phyloP scores from a whole-genome alignment of 257 asterid genomes.

The Perilla frutescens region DNA sequence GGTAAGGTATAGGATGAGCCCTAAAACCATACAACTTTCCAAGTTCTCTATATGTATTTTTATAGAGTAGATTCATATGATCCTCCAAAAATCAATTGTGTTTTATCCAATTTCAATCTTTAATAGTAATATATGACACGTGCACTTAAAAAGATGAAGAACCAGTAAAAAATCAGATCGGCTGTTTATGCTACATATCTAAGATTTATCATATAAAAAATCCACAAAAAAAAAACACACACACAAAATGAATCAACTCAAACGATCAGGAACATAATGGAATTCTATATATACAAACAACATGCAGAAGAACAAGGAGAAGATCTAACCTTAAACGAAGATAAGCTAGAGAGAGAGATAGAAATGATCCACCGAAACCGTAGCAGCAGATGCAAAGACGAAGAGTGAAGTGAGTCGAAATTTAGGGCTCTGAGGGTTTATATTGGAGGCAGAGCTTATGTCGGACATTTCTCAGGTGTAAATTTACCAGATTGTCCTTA shows the following conservation, averaged over 20 bases:
- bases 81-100: too few relatives aligned
- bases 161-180: not conserved
- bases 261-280: not conserved
- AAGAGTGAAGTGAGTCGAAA: not conserved
- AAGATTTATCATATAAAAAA: not conserved
- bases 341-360: not conserved
- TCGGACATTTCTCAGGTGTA: not conserved
- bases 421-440: slow-evolving; percentile 1
- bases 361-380: slow-evolving; percentile 11
- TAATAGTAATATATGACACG: too few relatives aligned
- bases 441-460: not conserved
- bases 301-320: not conserved
- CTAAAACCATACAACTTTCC: too few relatives aligned
- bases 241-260: not conserved
- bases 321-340: not conserved
- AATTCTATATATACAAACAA: not conserved
- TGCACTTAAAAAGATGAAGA: too few relatives aligned
- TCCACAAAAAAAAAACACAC: not conserved
- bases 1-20: slow-evolving; percentile 44
- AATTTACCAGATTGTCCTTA: slow-evolving; percentile 4
- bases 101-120: too few relatives aligned
- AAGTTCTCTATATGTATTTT: too few relatives aligned
- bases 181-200: not conserved
- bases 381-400: slow-evolving; percentile 16
- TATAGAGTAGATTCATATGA: too few relatives aligned